Evolutionary conservation across 345 rosid species (phyloP).

Genomic region (Hypericum androsaemum): DNA sequence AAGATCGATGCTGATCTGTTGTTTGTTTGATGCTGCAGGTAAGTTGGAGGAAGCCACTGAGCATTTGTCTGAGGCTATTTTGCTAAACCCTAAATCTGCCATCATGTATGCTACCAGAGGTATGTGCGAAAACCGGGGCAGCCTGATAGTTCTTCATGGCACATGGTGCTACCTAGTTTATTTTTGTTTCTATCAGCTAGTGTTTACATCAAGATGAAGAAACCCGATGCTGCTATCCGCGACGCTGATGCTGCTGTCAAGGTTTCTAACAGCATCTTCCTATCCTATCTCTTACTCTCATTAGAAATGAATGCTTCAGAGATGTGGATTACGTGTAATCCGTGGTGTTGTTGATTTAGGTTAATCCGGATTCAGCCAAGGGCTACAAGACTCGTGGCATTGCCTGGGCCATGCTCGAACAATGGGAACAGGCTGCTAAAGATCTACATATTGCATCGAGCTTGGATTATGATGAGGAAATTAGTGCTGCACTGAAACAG

Average conservation of each 20-base stretch:
- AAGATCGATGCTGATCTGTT: conserved; percentile 1
- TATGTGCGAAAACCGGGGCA: conserved; percentile 11
- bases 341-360: conserved; percentile 24
- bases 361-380: conserved; percentile 93
- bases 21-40: conserved; percentile 40
- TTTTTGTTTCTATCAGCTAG: conserved; percentile 42
- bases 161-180: too few relatives aligned
- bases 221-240: conserved; percentile 87
- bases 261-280: conserved; percentile 35
- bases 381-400: conserved; percentile 93
- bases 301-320: background rate
- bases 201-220: conserved; percentile 89
- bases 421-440: conserved; percentile 87
- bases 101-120: conserved; percentile 93
- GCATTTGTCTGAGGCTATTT: conserved; percentile 65
- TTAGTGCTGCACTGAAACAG: conserved; percentile 70
- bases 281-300: background rate
- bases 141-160: too few relatives aligned
- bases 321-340: background rate
- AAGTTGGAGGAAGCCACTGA: conserved; percentile 74
- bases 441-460: conserved; percentile 81
- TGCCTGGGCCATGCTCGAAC: conserved; percentile 81
- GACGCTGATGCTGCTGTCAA: conserved; percentile 89
- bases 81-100: conserved; percentile 76
- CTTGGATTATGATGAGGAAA: conserved; percentile 84